These are phyloP conservation scores for Fusarium scirpi DNA, from an alignment of 2,329 filamentous ascomycete genomes.

Conservation along the genomic window DNA sequence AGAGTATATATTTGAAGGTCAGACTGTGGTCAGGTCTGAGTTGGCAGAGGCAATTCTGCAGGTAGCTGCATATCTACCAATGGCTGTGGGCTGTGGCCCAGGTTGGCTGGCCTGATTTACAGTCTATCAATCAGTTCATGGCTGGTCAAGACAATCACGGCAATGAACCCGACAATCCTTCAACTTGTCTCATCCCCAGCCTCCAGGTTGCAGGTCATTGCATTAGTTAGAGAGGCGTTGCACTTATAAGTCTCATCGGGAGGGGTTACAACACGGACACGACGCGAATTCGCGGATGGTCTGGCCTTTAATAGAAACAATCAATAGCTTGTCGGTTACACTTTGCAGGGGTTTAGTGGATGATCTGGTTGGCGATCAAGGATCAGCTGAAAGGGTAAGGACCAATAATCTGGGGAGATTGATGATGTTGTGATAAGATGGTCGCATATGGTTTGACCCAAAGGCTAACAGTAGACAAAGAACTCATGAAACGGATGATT, in stretches of 20 bases:
- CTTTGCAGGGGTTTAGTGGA: constrained; percentile 19
- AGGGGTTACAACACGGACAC: constrained; percentile 40
- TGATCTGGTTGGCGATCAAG: constrained; percentile 27
- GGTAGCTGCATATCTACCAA: neutral
- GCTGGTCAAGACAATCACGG: neutral
- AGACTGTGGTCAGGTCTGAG: constrained; percentile 14
- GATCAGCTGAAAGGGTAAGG: constrained; percentile 24
- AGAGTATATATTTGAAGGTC: neutral
- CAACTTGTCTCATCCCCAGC: constrained; percentile 28
- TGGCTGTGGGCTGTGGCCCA: neutral
- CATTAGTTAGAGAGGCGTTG: constrained; percentile 25
- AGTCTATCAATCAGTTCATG: neutral
- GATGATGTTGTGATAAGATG: constrained; percentile 31
- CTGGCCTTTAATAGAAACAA: constrained; percentile 43
- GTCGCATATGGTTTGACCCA: constrained; percentile 29
- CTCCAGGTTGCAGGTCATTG: constrained; percentile 33
- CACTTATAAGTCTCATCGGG: constrained; percentile 19
- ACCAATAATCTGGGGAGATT: constrained; percentile 23
- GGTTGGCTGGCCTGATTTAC: neutral
- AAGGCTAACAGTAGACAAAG: neutral
- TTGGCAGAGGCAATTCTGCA: constrained; percentile 23
- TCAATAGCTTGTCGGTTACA: constrained; percentile 7
- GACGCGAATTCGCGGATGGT: constrained; percentile 44
- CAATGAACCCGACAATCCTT: neutral
- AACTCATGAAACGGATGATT: neutral